Evolutionary conservation across 352 stramenopile genomes (phyloP).

Genomic region (Globisporangium lucens): DNA sequence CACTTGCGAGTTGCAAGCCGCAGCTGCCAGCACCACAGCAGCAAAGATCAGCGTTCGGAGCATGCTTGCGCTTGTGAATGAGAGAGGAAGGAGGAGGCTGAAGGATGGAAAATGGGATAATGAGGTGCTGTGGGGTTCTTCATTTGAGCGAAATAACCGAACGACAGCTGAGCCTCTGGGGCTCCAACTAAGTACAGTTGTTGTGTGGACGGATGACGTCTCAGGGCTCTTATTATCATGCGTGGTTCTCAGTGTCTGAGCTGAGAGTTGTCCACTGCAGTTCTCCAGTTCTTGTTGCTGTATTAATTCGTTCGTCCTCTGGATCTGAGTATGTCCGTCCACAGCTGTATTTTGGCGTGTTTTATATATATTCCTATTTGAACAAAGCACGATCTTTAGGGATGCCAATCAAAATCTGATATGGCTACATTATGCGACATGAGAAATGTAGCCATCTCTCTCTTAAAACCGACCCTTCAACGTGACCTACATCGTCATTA

Average conservation of each 20-base stretch:
- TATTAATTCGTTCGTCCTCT: not conserved
- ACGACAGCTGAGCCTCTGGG: not conserved
- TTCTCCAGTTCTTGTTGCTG: not conserved
- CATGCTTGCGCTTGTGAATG: not conserved
- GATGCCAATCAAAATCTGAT: slow-evolving; percentile 1
- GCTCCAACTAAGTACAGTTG: not conserved
- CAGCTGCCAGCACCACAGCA: not conserved
- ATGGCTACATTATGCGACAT: slow-evolving; percentile 1
- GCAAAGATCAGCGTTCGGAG: not conserved
- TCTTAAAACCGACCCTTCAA: not conserved
- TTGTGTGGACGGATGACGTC: not conserved
- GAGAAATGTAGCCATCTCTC: not conserved
- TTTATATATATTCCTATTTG: not conserved
- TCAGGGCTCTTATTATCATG: not conserved
- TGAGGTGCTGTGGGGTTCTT: not conserved
- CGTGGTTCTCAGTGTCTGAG: not conserved
- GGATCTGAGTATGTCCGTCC: not conserved
- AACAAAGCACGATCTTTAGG: not conserved
- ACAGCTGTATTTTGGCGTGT: not conserved
- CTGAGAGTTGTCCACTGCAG: not conserved
- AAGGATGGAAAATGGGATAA: not conserved
- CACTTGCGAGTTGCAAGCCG: not conserved
- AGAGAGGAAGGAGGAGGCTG: not conserved
- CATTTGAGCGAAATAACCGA: not conserved
- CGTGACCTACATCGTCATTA: not conserved